These are phyloP conservation scores for Cylindrodendrum hubeiense DNA, from an alignment of 2,329 filamentous ascomycete species.

Conservation along the genomic window DNA sequence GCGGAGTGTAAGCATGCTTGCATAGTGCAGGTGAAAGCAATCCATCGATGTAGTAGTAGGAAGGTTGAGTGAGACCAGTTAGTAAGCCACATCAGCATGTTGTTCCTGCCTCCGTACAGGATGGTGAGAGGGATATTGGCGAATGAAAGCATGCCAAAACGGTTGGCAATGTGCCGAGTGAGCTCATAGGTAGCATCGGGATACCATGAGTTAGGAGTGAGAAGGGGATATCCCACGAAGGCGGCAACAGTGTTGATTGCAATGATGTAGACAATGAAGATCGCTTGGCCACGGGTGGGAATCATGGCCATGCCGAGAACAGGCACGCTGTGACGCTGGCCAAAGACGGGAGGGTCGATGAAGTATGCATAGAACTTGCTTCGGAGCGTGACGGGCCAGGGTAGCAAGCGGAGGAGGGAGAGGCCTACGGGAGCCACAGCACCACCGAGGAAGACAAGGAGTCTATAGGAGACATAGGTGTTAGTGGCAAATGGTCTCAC, in stretches of 20 bases:
- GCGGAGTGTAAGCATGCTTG: constrained; percentile 61
- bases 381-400: constrained; percentile 23
- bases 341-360: constrained; percentile 45
- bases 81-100: constrained; percentile 60
- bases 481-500: background rate
- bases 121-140: constrained; percentile 56
- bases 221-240: constrained; percentile 44
- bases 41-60: constrained; percentile 62
- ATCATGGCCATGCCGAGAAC: constrained; percentile 43
- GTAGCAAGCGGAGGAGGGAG: constrained; percentile 38
- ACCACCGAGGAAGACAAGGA: constrained; percentile 37
- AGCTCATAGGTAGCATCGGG: constrained; percentile 42
- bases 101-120: constrained; percentile 61
- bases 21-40: constrained; percentile 58
- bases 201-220: constrained; percentile 47
- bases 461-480: constrained; percentile 1
- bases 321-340: constrained; percentile 39
- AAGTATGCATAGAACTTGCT: constrained; percentile 44
- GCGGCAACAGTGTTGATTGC: constrained; percentile 52
- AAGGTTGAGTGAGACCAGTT: constrained; percentile 63
- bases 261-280: constrained; percentile 58
- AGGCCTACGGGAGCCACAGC: constrained; percentile 36
- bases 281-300: constrained; percentile 57
- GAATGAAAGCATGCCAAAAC: constrained; percentile 56
- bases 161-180: constrained; percentile 51